Conservation (phyloP, 1,284 basidiomycete species). For the Ganoderma sinense region DNA sequence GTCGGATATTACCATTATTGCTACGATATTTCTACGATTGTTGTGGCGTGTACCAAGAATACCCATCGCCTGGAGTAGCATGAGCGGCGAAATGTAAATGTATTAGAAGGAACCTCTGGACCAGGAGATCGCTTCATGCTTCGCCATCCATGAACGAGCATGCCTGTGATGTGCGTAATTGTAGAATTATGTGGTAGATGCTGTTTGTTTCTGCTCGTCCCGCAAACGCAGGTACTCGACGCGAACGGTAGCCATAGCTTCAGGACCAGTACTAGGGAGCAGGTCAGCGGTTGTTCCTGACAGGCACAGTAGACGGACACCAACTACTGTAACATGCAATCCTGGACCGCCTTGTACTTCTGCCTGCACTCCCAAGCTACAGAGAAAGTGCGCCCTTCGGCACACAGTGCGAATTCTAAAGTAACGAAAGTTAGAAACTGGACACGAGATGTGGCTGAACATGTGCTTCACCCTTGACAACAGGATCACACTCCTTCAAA, state of each 20-base stretch:
- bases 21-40: background rate
- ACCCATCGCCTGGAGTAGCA: background rate
- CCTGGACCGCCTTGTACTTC: constrained; percentile 75
- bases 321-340: constrained; percentile 85
- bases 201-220: constrained; percentile 40
- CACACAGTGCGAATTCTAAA: constrained; percentile 86
- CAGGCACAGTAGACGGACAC: constrained; percentile 38
- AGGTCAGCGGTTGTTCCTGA: constrained; percentile 7
- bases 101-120: background rate
- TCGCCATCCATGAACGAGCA: background rate
- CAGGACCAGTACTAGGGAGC: constrained; percentile 67
- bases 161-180: background rate
- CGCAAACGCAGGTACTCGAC: constrained; percentile 78
- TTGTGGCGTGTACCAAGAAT: background rate
- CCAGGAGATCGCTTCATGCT: background rate
- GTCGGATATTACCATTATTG: constrained; percentile 16
- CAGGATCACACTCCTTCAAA: constrained; percentile 77
- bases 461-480: constrained; percentile 71
- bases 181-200: constrained; percentile 22
- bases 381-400: constrained; percentile 81
- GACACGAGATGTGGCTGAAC: background rate
- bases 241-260: constrained; percentile 75
- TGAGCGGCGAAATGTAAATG: background rate
- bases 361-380: constrained; percentile 85
- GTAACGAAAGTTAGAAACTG: background rate